A percentile compares a stretch with the other conserved stretches of the same genome.
phyloP scores from a whole-genome alignment of 2,329 filamentous ascomycete genomes.

The Knufia fluminis region DNA sequence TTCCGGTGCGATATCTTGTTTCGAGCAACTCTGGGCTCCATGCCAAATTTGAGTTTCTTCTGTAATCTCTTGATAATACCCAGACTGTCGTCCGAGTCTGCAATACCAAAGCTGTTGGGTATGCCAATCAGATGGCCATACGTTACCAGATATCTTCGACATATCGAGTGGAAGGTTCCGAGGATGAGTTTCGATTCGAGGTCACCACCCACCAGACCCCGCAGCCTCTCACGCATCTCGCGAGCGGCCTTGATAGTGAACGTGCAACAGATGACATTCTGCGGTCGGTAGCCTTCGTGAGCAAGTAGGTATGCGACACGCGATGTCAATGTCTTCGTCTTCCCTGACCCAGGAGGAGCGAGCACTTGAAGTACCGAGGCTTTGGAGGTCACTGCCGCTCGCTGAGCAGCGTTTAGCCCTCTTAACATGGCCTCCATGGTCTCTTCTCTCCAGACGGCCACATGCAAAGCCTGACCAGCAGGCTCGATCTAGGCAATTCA shows the following conservation, averaged over 20 bases:
- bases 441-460: neutral
- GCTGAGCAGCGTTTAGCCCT: constrained; percentile 57
- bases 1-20: constrained; percentile 63
- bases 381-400: constrained; percentile 53
- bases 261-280: constrained; percentile 87
- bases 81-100: constrained; percentile 70
- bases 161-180: constrained; percentile 91
- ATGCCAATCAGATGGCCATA: constrained; percentile 83
- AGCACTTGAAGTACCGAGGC: constrained; percentile 53
- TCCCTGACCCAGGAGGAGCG: constrained; percentile 63
- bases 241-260: constrained; percentile 92
- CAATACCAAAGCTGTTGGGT: constrained; percentile 77
- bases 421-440: constrained; percentile 48
- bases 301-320: constrained; percentile 82
- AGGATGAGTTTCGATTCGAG: constrained; percentile 69
- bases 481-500: too few species aligned
- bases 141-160: constrained; percentile 68
- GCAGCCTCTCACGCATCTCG: constrained; percentile 87
- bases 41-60: constrained; percentile 57
- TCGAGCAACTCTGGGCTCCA: constrained; percentile 63
- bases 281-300: constrained; percentile 61
- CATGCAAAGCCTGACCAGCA: too few species aligned
- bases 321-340: constrained; percentile 90
- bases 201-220: constrained; percentile 67
- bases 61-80: constrained; percentile 73